Percentiles rank a stretch among this genome's conserved stretches.
phyloP scores from a whole-genome alignment of 179 eudicot genomes.

The Corrigiola litoralis region DNA sequence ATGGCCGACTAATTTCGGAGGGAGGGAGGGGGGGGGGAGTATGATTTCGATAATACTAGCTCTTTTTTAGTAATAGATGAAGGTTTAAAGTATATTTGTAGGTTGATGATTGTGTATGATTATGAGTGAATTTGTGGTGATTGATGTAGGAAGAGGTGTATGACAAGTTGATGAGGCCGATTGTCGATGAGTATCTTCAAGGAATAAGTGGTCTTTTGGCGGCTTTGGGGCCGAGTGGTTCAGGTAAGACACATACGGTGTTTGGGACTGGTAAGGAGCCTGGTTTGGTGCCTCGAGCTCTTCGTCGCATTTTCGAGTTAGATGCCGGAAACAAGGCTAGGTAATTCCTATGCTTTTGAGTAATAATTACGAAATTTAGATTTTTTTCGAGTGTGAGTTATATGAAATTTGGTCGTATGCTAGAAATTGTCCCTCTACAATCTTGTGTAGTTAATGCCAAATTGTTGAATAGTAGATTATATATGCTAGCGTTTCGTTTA shows the following conservation, averaged over 20 bases:
- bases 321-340: conserved; percentile 22
- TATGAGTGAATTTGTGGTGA: background rate
- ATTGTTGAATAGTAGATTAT: too few relatives aligned
- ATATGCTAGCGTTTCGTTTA: too few relatives aligned
- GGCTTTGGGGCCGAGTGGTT: conserved; percentile 91
- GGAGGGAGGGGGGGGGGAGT: too few relatives aligned
- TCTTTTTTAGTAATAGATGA: too few relatives aligned
- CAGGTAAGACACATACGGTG: conserved; percentile 88
- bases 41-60: too few relatives aligned
- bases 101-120: background rate
- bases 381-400: too few relatives aligned
- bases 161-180: conserved; percentile 56
- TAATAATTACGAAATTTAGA: too few relatives aligned
- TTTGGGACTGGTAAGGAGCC: conserved; percentile 78
- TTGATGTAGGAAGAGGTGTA: conserved; percentile 63
- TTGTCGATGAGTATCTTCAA: conserved; percentile 61
- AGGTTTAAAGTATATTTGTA: too few relatives aligned
- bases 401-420: too few relatives aligned
- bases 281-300: conserved; percentile 80
- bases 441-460: too few relatives aligned
- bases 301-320: conserved; percentile 45
- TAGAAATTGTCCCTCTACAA: too few relatives aligned
- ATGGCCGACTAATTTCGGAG: too few relatives aligned
- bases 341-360: conserved; percentile 17
- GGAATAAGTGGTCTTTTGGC: conserved; percentile 80